Evolutionary conservation across 441 rosid species (phyloP).

Genomic region (Melastoma candidum): DNA sequence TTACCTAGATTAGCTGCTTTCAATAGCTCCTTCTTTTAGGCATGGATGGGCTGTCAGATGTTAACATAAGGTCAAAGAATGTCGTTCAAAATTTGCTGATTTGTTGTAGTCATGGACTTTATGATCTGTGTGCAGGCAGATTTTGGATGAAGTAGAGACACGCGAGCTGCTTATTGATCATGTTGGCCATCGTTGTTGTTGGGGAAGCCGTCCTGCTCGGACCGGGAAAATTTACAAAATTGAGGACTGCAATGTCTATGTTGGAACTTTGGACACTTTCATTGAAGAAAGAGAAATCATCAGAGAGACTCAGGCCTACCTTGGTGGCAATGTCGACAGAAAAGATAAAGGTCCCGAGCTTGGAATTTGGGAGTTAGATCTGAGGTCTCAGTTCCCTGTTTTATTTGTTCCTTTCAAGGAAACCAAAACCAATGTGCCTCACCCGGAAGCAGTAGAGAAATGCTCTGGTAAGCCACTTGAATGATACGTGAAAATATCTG

Average conservation of each 20-base stretch:
- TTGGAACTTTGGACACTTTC: slow-evolving; percentile 87
- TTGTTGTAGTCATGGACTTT: not conserved
- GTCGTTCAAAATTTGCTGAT: too few species aligned
- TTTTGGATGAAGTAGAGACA: slow-evolving; percentile 84
- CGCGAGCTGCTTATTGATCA: slow-evolving; percentile 87
- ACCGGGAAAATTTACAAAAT: slow-evolving; percentile 77
- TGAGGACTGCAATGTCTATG: slow-evolving; percentile 95
- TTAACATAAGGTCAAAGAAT: too few species aligned
- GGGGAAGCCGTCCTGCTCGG: slow-evolving; percentile 99
- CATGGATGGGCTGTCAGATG: too few species aligned
- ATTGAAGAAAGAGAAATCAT: slow-evolving; percentile 76
- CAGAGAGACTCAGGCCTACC: slow-evolving; percentile 52
- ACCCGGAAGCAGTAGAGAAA: slow-evolving; percentile 35
- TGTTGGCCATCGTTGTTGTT: slow-evolving; percentile 89
- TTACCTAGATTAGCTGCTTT: too few species aligned
- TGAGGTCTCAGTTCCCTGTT: slow-evolving; percentile 70
- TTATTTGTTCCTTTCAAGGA: slow-evolving; percentile 62
- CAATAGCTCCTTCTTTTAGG: too few species aligned
- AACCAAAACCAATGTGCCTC: slow-evolving; percentile 45
- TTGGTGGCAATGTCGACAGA: slow-evolving; percentile 40
- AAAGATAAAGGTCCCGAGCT: slow-evolving; percentile 46
- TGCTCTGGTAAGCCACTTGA: not conserved
- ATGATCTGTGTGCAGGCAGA: slow-evolving; percentile 32
- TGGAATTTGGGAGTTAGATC: slow-evolving; percentile 78
- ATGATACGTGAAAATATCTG: not conserved